A percentile compares a stretch with the other conserved stretches of the same genome.
phyloP scores from a whole-genome alignment of 257 asterid genomes.

The Gentiana dahurica region DNA sequence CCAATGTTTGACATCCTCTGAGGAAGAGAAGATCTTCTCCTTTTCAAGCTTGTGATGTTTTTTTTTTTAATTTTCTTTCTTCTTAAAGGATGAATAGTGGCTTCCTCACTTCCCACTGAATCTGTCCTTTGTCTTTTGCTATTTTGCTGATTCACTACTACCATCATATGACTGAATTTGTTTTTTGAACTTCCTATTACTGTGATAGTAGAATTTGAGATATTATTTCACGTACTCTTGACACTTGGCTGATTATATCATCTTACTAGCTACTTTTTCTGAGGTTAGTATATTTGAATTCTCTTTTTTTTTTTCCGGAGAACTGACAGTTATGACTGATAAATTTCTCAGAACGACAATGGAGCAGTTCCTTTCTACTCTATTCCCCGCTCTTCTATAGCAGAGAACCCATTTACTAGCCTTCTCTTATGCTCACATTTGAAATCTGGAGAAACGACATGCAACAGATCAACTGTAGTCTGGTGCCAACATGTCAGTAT shows the following conservation, averaged over 20 bases:
- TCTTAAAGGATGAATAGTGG: too few species aligned
- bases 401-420: constrained; percentile 83
- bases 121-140: too few species aligned
- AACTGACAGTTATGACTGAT: constrained; percentile 13
- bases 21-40: too few species aligned
- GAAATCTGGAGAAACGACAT: constrained; percentile 26
- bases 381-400: constrained; percentile 70
- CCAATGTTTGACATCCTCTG: too few species aligned
- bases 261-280: not conserved
- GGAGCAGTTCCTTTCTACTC: constrained; percentile 71
- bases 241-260: not conserved
- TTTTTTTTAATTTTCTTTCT: too few species aligned
- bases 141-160: too few species aligned
- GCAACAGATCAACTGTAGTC: constrained; percentile 26
- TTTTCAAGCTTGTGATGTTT: too few species aligned
- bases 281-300: not conserved
- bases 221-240: not conserved
- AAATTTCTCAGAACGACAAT: constrained; percentile 53
- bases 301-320: not conserved
- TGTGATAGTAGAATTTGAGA: too few species aligned
- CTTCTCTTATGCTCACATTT: constrained; percentile 67
- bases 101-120: too few species aligned
- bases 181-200: too few species aligned
- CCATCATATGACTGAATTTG: too few species aligned
- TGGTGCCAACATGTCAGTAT: constrained; percentile 72